Percentiles rank a stretch among this genome's conserved stretches.
phyloP scores from a whole-genome alignment of 2,329 filamentous ascomycete species.

The Penicillium sp. region DNA sequence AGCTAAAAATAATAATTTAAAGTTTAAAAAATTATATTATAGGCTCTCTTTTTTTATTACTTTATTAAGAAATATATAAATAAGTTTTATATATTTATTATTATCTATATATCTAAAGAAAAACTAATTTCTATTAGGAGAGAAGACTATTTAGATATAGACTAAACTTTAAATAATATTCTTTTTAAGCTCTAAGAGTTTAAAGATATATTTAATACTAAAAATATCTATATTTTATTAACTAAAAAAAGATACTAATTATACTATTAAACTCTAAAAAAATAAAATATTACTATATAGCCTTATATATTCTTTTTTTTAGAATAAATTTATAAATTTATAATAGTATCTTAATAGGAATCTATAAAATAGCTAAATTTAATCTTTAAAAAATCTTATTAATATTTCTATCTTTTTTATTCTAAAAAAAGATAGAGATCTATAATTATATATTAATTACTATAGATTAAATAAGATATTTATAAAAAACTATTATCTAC shows the following conservation, averaged over 20 bases:
- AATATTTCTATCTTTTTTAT: conserved; percentile 5
- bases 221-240: neutral
- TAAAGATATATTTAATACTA: conserved; percentile 1
- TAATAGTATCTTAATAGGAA: conserved; percentile 9
- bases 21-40: too few relatives aligned
- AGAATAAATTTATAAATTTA: neutral
- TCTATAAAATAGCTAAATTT: too few relatives aligned
- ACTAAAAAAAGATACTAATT: neutral
- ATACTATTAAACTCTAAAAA: conserved; percentile 1
- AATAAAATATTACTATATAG: neutral
- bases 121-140: too few relatives aligned
- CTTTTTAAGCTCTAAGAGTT: neutral
- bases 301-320: neutral
- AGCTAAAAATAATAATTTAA: too few relatives aligned
- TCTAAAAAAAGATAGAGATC: neutral
- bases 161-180: neutral
- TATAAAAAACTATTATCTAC: conserved; percentile 1
- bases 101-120: too few relatives aligned
- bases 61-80: too few relatives aligned
- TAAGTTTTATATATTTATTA: too few relatives aligned
- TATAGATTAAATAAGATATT: neutral
- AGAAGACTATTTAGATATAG: neutral
- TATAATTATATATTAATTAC: too few relatives aligned
- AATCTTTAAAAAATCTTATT: conserved; percentile 1
- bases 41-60: too few relatives aligned